Conservation (phyloP, 768 basidiomycete species). For the Gautieria morchelliformis region DNA sequence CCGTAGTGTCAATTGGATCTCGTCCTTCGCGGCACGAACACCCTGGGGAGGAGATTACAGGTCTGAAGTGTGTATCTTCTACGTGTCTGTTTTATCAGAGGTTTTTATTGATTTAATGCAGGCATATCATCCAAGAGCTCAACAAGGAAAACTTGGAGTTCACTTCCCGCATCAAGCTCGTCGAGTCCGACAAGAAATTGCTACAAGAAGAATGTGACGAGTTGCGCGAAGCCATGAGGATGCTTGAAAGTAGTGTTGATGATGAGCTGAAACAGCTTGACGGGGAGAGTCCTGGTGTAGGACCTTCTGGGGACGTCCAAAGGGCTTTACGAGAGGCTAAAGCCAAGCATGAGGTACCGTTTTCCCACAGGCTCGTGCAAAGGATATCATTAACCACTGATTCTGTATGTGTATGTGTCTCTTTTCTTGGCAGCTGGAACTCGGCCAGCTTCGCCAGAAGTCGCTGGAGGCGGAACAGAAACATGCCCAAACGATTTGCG, state of each 20-base stretch:
- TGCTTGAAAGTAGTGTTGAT: slow-evolving; percentile 6
- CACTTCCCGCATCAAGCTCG: slow-evolving; percentile 54
- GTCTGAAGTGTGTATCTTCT: slow-evolving; percentile 55
- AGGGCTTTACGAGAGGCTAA: slow-evolving; percentile 38
- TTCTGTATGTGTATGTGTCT: neutral
- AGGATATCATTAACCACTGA: neutral
- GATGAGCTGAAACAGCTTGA: slow-evolving; percentile 21
- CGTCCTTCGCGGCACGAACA: slow-evolving; percentile 34
- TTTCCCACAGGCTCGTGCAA: neutral
- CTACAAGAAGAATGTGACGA: slow-evolving; percentile 35
- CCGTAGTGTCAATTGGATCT: neutral
- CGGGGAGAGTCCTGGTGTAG: slow-evolving; percentile 11
- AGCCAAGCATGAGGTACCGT: slow-evolving; percentile 41
- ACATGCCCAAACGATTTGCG: slow-evolving; percentile 46
- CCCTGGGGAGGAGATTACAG: slow-evolving; percentile 60
- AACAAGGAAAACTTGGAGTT: slow-evolving; percentile 67
- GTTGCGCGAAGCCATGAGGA: slow-evolving; percentile 12
- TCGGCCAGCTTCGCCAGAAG: slow-evolving; percentile 12
- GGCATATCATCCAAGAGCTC: slow-evolving; percentile 82
- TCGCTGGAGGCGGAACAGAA: slow-evolving; percentile 16
- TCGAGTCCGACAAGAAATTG: slow-evolving; percentile 72
- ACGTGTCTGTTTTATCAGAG: neutral
- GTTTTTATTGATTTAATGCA: slow-evolving; percentile 18
- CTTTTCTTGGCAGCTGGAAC: slow-evolving; percentile 5
- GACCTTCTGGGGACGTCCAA: slow-evolving; percentile 33